phyloP scores from a whole-genome alignment of 768 basidiomycete species.

The Trametes villosa region DNA sequence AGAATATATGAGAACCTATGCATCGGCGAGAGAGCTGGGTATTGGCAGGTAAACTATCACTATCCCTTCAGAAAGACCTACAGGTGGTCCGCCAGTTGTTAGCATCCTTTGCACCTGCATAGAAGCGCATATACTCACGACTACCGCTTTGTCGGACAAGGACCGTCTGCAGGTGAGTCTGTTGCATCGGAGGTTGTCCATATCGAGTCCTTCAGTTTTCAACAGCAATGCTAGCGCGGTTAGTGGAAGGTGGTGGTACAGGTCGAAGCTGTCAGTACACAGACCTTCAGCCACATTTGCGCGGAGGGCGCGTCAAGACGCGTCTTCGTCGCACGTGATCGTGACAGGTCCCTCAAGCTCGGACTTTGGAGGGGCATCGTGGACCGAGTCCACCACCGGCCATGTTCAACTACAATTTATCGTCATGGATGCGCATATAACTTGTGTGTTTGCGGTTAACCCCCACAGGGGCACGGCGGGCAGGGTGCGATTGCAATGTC shows the following conservation, averaged over 20 bases:
- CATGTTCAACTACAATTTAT: no score
- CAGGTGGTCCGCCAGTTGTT: constrained; percentile 54
- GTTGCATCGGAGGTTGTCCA: constrained; percentile 85
- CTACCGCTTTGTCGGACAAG: constrained; percentile 80
- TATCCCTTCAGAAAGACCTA: constrained; percentile 33
- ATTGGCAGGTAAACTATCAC: background rate
- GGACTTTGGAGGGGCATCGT: no score
- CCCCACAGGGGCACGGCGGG: no score
- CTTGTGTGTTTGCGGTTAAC: no score
- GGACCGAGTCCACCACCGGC: no score
- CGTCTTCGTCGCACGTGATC: background rate
- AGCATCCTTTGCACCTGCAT: background rate
- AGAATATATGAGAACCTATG: constrained; percentile 86
- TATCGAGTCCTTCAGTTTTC: constrained; percentile 38
- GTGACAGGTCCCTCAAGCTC: no score
- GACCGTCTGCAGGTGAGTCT: constrained; percentile 72
- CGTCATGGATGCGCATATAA: no score
- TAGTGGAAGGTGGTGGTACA: background rate
- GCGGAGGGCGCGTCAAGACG: constrained; percentile 4
- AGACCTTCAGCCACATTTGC: background rate
- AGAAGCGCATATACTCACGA: constrained; percentile 56
- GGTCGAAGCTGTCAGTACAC: no score
- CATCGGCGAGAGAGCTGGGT: background rate
- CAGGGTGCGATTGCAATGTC: no score
- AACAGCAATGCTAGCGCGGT: background rate